Base-by-base conservation (phyloP, 108 stramenopile species). In the Aurantiochytrium sp. region DNA sequence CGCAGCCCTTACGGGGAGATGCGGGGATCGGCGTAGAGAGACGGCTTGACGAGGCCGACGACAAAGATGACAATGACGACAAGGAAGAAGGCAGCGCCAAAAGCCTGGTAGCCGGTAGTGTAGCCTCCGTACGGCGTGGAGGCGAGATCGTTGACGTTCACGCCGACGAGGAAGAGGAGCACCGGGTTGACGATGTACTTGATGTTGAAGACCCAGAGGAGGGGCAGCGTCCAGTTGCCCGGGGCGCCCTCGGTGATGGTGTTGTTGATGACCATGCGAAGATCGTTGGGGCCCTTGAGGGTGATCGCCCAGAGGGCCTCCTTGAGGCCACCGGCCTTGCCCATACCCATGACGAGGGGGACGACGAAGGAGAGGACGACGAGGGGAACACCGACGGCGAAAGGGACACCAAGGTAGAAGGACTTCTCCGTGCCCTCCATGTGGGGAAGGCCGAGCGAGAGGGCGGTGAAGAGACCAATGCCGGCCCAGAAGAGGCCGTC, bases 101-200 rank as follows among this genome's bases (percentile, higher is more conserved):
- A 12, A 24, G 30, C 27, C 73, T 81, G 73, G 45, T 48, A 48
- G 45, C 73, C 73, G 32, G 73, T 6, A 42, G 21, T 24, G 3
- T 39, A 42, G 39, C 73, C 73, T 37, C 73, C 3, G 30, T 81
- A 48, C 36, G 2, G 45, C 39, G 45, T 81, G 73, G 30, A 6
- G 59, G 34, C 8, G 10, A 65, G 59, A 6, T 37, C 1, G 6
- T 24, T 12, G 73, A 81, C n/a, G 45, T 24, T 48, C 10, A 81
- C 19, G 45, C 39, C 54, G 52, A 93, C 92, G n/a, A 95, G 89
- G n/a, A 93, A 85, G n/a, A 94, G 54, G 15, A 95, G 55, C 42
- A 94, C 68, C 15, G 91, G 94, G 4, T 92, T 92, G 54, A 92
- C 92, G 68, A 93, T 54, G 55, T 90, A 87, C 87, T 92, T 92